These are phyloP conservation scores for Lasiodiplodia sp. DNA, from an alignment of 2,329 filamentous ascomycete species.

Conservation along the genomic window DNA sequence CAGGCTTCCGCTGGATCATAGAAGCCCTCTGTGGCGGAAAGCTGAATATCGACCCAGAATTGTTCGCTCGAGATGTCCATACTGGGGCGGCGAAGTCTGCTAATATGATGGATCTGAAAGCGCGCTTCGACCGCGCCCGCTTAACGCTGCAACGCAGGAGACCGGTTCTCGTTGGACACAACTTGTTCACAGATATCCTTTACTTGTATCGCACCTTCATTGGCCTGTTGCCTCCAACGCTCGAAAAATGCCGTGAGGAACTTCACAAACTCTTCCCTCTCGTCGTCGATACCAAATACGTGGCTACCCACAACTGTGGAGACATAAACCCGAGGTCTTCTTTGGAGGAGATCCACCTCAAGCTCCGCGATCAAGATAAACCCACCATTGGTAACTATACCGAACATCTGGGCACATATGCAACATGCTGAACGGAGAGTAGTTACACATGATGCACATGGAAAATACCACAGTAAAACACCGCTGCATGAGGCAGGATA, in stretches of 20 bases:
- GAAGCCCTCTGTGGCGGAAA: constrained; percentile 53
- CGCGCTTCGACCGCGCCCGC: constrained; percentile 50
- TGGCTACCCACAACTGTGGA: constrained; percentile 64
- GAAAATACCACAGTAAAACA: constrained; percentile 51
- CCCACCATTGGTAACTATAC: constrained; percentile 50
- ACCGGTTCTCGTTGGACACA: constrained; percentile 68
- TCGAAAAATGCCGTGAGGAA: constrained; percentile 60
- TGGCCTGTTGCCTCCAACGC: constrained; percentile 60
- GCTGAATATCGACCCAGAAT: constrained; percentile 47
- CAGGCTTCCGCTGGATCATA: constrained; percentile 59
- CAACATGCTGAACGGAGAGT: neutral
- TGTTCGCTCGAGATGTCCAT: constrained; percentile 44
- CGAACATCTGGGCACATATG: neutral
- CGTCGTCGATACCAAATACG: constrained; percentile 69
- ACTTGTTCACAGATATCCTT: constrained; percentile 69
- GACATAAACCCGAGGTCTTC: constrained; percentile 58
- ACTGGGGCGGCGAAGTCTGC: constrained; percentile 46
- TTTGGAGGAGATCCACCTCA: constrained; percentile 57
- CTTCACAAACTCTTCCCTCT: constrained; percentile 63
- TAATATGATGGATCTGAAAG: constrained; percentile 45
- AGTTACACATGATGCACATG: constrained; percentile 44
- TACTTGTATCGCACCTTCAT: constrained; percentile 71
- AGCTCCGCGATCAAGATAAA: constrained; percentile 48
- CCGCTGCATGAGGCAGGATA: constrained; percentile 68
- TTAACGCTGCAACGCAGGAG: constrained; percentile 53